Percentiles rank a stretch among this genome's conserved stretches.
phyloP scores from a whole-genome alignment of 441 rosid genomes.

The Populus hybrid region DNA sequence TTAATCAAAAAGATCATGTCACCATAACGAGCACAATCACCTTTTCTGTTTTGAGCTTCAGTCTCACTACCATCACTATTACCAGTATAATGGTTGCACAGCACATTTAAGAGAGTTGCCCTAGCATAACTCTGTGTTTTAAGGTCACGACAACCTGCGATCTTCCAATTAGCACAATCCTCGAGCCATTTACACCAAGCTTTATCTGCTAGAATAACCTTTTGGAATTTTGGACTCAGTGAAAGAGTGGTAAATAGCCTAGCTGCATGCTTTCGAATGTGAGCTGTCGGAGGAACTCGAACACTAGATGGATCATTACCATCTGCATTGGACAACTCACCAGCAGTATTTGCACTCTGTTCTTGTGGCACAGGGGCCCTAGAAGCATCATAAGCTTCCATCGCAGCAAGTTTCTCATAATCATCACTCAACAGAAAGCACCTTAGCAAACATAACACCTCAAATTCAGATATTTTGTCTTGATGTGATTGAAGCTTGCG shows the following conservation, averaged over 20 bases:
- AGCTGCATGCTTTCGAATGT: slow-evolving; percentile 92
- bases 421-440: slow-evolving; percentile 82
- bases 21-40: slow-evolving; percentile 60
- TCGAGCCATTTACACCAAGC: slow-evolving; percentile 88
- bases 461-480: slow-evolving; percentile 60
- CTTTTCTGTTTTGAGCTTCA: slow-evolving; percentile 34
- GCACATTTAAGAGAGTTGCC: slow-evolving; percentile 67
- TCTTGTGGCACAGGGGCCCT: slow-evolving; percentile 64
- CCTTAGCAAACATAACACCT: slow-evolving; percentile 75
- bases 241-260: slow-evolving; percentile 81
- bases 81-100: slow-evolving; percentile 50
- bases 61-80: slow-evolving; percentile 31
- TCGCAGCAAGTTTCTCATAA: slow-evolving; percentile 86
- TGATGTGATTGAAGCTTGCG: slow-evolving; percentile 30
- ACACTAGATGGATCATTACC: slow-evolving; percentile 55
- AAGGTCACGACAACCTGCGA: slow-evolving; percentile 71
- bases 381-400: slow-evolving; percentile 93
- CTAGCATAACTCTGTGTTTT: slow-evolving; percentile 89
- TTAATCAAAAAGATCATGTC: slow-evolving; percentile 79
- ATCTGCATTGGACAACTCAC: slow-evolving; percentile 41
- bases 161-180: slow-evolving; percentile 76
- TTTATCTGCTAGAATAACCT: slow-evolving; percentile 62
- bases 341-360: slow-evolving; percentile 41
- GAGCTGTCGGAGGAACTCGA: slow-evolving; percentile 87
- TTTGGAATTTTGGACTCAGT: slow-evolving; percentile 68